Percentiles rank a stretch among this genome's conserved stretches.
phyloP scores from a whole-genome alignment of 2,329 filamentous ascomycete species.

The Neofusicoccum umdonicola region DNA sequence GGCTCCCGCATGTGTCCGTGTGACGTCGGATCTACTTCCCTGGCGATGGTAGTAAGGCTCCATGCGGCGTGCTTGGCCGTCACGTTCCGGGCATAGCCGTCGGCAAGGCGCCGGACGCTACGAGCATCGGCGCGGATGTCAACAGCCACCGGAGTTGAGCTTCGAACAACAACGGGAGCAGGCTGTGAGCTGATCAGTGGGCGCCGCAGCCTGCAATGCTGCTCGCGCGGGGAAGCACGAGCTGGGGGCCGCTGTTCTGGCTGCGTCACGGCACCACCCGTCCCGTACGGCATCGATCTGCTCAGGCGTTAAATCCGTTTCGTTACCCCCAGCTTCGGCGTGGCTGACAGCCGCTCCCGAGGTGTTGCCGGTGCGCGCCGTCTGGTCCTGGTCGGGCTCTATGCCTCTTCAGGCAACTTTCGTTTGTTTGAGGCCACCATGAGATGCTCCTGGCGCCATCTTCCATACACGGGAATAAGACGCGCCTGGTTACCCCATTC shows the following conservation, averaged over 20 bases:
- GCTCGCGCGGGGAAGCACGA: too few species aligned
- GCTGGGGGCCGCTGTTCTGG: too few species aligned
- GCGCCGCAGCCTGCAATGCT: too few species aligned
- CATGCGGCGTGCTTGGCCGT: too few species aligned
- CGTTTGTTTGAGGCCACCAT: background rate
- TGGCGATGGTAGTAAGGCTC: background rate
- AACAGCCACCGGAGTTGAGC: too few species aligned
- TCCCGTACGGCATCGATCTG: background rate
- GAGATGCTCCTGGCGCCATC: background rate
- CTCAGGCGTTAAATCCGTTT: background rate
- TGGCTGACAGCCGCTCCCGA: background rate
- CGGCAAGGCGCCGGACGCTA: too few species aligned
- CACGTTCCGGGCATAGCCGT: too few species aligned
- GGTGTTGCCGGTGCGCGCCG: too few species aligned
- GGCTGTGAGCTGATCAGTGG: too few species aligned
- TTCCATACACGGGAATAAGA: background rate
- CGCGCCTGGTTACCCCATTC: background rate
- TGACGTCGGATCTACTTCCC: background rate
- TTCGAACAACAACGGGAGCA: too few species aligned
- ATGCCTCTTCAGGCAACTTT: conserved; percentile 1
- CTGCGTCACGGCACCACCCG: too few species aligned
- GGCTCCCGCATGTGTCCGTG: background rate
- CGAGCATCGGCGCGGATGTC: too few species aligned
- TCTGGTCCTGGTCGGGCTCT: background rate
- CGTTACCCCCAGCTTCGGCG: background rate